Conservation (phyloP, 345 rosid species). For the Abelmoschus esculentus region DNA sequence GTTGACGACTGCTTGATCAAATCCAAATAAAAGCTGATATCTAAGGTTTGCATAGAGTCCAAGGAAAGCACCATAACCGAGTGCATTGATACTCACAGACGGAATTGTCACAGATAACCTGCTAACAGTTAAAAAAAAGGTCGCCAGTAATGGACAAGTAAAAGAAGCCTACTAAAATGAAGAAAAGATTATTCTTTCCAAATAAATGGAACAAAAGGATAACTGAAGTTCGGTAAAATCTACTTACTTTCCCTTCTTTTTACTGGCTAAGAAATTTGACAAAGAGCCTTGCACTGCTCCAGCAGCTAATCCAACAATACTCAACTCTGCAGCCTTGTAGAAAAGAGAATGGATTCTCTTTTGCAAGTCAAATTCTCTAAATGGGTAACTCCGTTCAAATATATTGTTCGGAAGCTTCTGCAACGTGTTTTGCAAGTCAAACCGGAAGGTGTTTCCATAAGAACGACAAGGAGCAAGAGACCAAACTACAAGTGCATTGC, state of each 20-base stretch:
- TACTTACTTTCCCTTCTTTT: constrained; percentile 65
- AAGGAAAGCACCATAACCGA: constrained; percentile 85
- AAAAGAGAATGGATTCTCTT: constrained; percentile 84
- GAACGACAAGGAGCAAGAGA: constrained; percentile 91
- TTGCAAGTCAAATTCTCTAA: constrained; percentile 79
- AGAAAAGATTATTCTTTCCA: background rate
- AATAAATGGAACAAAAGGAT: background rate
- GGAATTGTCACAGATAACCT: constrained; percentile 85
- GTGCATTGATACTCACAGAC: constrained; percentile 54
- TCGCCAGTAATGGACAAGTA: background rate
- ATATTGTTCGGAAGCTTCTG: constrained; percentile 95
- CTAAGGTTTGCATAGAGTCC: constrained; percentile 82
- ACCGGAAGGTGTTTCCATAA: constrained; percentile 80
- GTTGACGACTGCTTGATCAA: constrained; percentile 54
- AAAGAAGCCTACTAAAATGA: background rate
- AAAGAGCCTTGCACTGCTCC: constrained; percentile 84
- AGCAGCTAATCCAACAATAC: constrained; percentile 62
- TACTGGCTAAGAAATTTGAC: constrained; percentile 56
- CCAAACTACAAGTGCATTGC: constrained; percentile 88
- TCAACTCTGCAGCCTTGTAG: constrained; percentile 83
- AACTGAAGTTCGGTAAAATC: background rate
- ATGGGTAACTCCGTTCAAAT: constrained; percentile 85
- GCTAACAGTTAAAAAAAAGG: constrained; percentile 12
- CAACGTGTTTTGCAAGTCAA: constrained; percentile 84
- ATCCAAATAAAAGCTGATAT: constrained; percentile 72